Conservation (phyloP, 805 yeast genomes). For the Saccharomycopsis sp. region DNA sequence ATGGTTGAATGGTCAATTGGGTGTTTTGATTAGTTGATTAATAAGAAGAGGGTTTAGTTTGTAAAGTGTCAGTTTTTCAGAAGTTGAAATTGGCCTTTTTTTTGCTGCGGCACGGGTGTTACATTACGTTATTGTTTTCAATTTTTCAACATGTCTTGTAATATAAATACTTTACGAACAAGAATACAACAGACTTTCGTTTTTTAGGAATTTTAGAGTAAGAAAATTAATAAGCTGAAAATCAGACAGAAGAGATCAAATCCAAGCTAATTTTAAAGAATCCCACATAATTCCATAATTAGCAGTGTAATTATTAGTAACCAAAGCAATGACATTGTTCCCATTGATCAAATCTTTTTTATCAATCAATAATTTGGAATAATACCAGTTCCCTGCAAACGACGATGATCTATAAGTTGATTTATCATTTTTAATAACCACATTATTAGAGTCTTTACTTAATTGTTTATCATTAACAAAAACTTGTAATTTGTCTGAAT, state of each 20-base stretch:
- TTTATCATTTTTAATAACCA: not conserved
- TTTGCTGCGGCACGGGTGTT: no score
- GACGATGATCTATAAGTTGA: not conserved
- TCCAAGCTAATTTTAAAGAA: not conserved
- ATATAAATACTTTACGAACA: no score
- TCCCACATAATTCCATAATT: not conserved
- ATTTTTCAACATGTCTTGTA: no score
- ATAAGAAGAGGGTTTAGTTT: no score
- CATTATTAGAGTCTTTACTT: not conserved
- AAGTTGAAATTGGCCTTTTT: no score
- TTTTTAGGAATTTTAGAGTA: no score
- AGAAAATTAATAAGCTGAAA: no score
- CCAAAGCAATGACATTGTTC: not conserved
- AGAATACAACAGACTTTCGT: no score
- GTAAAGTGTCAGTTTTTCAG: no score
- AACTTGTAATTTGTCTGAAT: not conserved
- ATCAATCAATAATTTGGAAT: not conserved
- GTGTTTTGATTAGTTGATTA: no score
- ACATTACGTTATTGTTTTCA: no score
- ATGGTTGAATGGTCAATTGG: conserved; percentile 25
- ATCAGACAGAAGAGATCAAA: no score
- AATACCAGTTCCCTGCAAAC: not conserved
- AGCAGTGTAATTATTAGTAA: not conserved
- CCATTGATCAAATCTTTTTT: not conserved
- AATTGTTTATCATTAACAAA: not conserved